These are phyloP conservation scores for Pneumocystis sp. DNA, from an alignment of 1,139 yeast genomes.

Conservation along the genomic window DNA sequence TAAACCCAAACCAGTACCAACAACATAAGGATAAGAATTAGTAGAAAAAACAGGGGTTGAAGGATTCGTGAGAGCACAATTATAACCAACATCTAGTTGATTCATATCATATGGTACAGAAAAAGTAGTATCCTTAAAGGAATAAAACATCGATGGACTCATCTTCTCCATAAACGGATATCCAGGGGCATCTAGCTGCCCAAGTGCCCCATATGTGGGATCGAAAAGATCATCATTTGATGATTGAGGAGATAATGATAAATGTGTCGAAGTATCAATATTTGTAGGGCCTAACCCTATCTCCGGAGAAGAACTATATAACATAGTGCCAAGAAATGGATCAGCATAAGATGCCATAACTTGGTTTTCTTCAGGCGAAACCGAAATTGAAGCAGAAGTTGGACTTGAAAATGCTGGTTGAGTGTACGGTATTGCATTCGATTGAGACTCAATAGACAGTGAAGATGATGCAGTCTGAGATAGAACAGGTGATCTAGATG, in stretches of 20 bases:
- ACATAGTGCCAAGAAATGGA: neutral
- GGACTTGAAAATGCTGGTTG: neutral
- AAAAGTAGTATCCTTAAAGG: neutral
- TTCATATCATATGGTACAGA: neutral
- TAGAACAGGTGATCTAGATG: neutral
- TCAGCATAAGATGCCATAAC: neutral
- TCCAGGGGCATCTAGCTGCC: neutral
- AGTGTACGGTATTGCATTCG: neutral
- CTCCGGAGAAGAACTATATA: neutral
- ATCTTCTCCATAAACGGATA: neutral
- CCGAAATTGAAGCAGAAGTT: neutral
- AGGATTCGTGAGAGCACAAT: neutral
- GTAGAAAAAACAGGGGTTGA: neutral
- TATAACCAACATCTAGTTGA: neutral
- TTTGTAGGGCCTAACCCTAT: neutral
- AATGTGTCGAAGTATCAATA: neutral
- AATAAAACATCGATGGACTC: neutral
- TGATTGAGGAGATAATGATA: neutral
- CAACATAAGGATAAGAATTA: neutral
- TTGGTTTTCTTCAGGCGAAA: neutral
- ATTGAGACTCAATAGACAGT: neutral
- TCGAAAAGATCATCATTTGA: neutral
- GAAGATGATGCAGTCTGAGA: neutral
- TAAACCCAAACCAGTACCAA: neutral
- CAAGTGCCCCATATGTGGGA: neutral